These are phyloP conservation scores for Colletotrichum costaricense DNA, from an alignment of 2,329 filamentous ascomycete genomes.

Conservation along the genomic window DNA sequence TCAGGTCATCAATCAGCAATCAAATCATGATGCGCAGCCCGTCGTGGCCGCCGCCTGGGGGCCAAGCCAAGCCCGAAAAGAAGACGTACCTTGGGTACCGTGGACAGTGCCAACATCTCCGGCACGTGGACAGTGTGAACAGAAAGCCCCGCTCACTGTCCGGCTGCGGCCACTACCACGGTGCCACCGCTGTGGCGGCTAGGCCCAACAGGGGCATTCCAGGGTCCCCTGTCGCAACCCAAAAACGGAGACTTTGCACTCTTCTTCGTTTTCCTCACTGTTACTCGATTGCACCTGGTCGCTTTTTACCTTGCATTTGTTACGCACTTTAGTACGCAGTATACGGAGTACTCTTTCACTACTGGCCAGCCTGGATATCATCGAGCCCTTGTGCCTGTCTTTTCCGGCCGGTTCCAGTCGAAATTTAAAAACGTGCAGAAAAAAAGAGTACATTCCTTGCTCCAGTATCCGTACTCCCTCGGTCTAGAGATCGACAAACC, in stretches of 20 bases:
- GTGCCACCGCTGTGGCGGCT: slow-evolving; percentile 8
- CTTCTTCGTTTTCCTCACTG: slow-evolving; percentile 25
- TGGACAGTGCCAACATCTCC: background rate
- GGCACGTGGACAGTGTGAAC: background rate
- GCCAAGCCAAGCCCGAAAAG: background rate
- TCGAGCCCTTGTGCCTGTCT: background rate
- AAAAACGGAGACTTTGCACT: slow-evolving; percentile 19
- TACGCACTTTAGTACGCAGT: background rate
- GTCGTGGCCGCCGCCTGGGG: background rate
- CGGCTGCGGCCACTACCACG: slow-evolving; percentile 14
- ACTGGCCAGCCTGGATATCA: background rate
- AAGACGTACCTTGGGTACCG: background rate
- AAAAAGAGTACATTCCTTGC: background rate
- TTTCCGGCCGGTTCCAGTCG: background rate
- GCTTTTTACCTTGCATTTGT: background rate
- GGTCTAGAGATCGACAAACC: slow-evolving; percentile 6
- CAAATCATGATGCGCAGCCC: background rate
- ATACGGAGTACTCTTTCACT: background rate
- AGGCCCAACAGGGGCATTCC: slow-evolving; percentile 14
- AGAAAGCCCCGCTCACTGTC: background rate
- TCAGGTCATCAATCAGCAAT: background rate
- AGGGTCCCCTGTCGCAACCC: slow-evolving; percentile 12
- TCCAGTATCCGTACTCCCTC: background rate
- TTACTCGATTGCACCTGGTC: slow-evolving; percentile 6
- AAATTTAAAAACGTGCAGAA: background rate